Evolutionary conservation across 306 rosid species (phyloP), one percentile per base, ranked within the genome.

Genomic region (Quercus mongolica): DNA sequence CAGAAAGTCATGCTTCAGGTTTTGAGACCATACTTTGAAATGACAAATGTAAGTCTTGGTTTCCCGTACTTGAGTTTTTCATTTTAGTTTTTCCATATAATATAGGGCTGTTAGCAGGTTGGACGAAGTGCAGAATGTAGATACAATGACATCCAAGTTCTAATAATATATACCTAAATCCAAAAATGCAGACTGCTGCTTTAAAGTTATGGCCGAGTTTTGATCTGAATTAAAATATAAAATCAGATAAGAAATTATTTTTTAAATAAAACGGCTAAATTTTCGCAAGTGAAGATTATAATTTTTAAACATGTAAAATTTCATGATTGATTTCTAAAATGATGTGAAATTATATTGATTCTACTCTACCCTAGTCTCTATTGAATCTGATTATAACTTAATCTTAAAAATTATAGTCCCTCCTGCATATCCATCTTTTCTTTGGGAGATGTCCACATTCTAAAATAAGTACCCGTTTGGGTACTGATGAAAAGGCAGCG

Each of bases 11-110:
- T 93, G 89, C 94, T 90, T 80, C 89, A 85, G 75, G 98, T 97
- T 46, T 69, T 95, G 82, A 88, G 92, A 86, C 99, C 99, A 23
- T 95, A 92, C 88, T 95, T 95, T 70, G 99, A 92, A 85, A 92
- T 95, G 74, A 95, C 98, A 73, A 95, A 95, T 87, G 99, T 95
- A 71, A 95, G 97, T 88, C 28, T 23, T 75, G 6, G 23, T 56
- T 26, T 75, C 19, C 64, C 23, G 17, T 69, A 13, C 56, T 71
- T 33, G 33, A 35, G 31, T 31, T 17, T 35, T 79, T 69, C 26
- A 41, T 19, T 79, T 17, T 17, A 4, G 55, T 26, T 33, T 11
- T 15, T 2, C 44, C 7, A 13, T 21, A 35, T 33, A 67, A 49
- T 31, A 19, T 31, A 19, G 26, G 26, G 70, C 52, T 33, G 72